Percentiles rank a stretch among this genome's conserved stretches.
Evolutionary conservation across 306 rosid genomes (phyloP).

Genomic region (Lathyrus oleraceus): DNA sequence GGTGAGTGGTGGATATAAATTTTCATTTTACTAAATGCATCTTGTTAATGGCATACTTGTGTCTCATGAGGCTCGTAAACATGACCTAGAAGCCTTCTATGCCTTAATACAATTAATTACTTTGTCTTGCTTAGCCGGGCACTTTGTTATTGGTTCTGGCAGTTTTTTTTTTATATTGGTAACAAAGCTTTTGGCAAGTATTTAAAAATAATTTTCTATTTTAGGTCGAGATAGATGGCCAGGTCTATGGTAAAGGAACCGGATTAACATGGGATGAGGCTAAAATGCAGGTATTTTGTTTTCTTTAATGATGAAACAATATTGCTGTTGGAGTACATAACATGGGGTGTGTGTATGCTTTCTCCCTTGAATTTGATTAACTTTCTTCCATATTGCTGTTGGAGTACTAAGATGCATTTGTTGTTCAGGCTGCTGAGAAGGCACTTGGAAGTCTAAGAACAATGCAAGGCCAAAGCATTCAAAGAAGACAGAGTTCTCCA

Average conservation of each 20-base stretch:
- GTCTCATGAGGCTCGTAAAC: constrained; percentile 2
- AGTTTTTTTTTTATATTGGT: neutral
- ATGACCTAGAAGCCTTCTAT: constrained; percentile 12
- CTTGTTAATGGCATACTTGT: neutral
- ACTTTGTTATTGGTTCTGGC: neutral
- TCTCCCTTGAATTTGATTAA: constrained; percentile 32
- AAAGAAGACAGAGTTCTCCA: constrained; percentile 76
- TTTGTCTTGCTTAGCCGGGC: neutral
- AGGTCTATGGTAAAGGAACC: constrained; percentile 70
- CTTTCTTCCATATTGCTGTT: constrained; percentile 25
- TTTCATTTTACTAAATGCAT: constrained; percentile 16
- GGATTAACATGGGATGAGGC: constrained; percentile 95
- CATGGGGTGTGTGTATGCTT: neutral
- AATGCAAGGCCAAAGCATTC: constrained; percentile 54
- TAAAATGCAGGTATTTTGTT: constrained; percentile 61
- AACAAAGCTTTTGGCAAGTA: neutral
- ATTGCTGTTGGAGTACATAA: neutral
- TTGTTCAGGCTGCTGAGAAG: constrained; percentile 80
- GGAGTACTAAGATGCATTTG: constrained; percentile 30
- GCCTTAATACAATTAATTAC: constrained; percentile 1
- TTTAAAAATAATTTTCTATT: constrained; percentile 24
- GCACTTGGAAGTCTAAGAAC: constrained; percentile 81
- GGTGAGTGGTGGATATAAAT: constrained; percentile 18
- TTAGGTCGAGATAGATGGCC: constrained; percentile 89
- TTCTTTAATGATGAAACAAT: constrained; percentile 16